A percentile compares a stretch with the other conserved stretches of the same genome.
Evolutionary conservation across 2,329 filamentous ascomycete genomes (phyloP).

Genomic region (Xylariaceae sp.): DNA sequence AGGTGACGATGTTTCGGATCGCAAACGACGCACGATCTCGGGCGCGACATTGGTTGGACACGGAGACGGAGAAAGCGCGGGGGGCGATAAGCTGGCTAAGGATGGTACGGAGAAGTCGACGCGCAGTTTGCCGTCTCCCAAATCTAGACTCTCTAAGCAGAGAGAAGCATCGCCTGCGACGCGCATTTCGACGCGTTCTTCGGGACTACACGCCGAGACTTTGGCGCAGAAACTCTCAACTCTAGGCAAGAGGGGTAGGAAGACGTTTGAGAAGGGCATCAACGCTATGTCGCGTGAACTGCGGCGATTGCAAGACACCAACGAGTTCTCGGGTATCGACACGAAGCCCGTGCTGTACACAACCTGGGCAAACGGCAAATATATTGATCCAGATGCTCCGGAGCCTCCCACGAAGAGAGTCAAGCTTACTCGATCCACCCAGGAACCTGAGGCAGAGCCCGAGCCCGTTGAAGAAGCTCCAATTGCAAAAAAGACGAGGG

Average conservation of each 20-base stretch:
- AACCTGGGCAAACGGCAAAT: slow-evolving; percentile 68
- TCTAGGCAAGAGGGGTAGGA: slow-evolving; percentile 63
- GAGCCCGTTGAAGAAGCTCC: slow-evolving; percentile 42
- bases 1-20: slow-evolving; percentile 49
- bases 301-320: slow-evolving; percentile 62
- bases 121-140: slow-evolving; percentile 40
- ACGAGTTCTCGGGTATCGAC: slow-evolving; percentile 63
- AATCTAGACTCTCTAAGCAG: slow-evolving; percentile 22
- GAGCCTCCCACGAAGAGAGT: slow-evolving; percentile 42
- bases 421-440: slow-evolving; percentile 29
- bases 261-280: slow-evolving; percentile 52
- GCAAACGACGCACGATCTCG: slow-evolving; percentile 50
- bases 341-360: slow-evolving; percentile 59
- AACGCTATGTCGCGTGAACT: slow-evolving; percentile 59
- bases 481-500: slow-evolving; percentile 47
- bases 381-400: slow-evolving; percentile 48
- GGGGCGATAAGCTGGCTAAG: slow-evolving; percentile 18
- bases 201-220: slow-evolving; percentile 47
- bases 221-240: slow-evolving; percentile 53
- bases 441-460: slow-evolving; percentile 40
- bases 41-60: slow-evolving; percentile 41
- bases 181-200: slow-evolving; percentile 50
- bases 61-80: slow-evolving; percentile 28
- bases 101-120: slow-evolving; percentile 44
- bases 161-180: slow-evolving; percentile 37